A percentile compares a stretch with the other conserved stretches of the same genome.
These are phyloP conservation scores for Alternaria brassicicola DNA, from an alignment of 2,329 filamentous ascomycete species.

Conservation along the genomic window DNA sequence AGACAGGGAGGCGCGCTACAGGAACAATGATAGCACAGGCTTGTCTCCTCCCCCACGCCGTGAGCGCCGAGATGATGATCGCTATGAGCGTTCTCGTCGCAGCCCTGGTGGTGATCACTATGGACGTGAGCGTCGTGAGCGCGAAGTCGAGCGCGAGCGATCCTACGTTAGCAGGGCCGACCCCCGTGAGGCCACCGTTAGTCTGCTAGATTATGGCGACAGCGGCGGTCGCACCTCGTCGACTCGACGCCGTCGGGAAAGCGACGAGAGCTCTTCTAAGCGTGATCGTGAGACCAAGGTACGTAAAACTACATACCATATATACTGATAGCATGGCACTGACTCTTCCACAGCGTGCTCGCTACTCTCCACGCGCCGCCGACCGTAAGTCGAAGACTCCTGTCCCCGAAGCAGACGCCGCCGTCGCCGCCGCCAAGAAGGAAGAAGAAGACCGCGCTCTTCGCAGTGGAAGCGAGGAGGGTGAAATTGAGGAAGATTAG, in stretches of 20 bases:
- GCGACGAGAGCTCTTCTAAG: constrained; percentile 61
- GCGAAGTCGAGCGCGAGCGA: constrained; percentile 89
- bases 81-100: constrained; percentile 60
- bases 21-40: constrained; percentile 75
- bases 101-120: constrained; percentile 69
- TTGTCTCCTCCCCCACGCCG: constrained; percentile 59
- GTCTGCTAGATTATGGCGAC: constrained; percentile 91
- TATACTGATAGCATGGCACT: constrained; percentile 11
- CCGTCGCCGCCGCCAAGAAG: constrained; percentile 39
- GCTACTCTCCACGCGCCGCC: constrained; percentile 61
- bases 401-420: constrained; percentile 31
- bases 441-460: constrained; percentile 67
- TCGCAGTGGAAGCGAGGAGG: constrained; percentile 92
- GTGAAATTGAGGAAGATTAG: constrained; percentile 86
- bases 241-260: constrained; percentile 74
- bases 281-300: constrained; percentile 55
- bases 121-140: constrained; percentile 83
- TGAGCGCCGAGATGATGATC: constrained; percentile 48
- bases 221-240: constrained; percentile 57
- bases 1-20: constrained; percentile 91
- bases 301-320: constrained; percentile 18
- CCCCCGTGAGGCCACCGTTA: constrained; percentile 72
- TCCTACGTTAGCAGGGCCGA: constrained; percentile 80
- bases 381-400: constrained; percentile 66
- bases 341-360: constrained; percentile 46